phyloP scores from a whole-genome alignment of 345 rosid genomes.

The Heritiera littoralis region DNA sequence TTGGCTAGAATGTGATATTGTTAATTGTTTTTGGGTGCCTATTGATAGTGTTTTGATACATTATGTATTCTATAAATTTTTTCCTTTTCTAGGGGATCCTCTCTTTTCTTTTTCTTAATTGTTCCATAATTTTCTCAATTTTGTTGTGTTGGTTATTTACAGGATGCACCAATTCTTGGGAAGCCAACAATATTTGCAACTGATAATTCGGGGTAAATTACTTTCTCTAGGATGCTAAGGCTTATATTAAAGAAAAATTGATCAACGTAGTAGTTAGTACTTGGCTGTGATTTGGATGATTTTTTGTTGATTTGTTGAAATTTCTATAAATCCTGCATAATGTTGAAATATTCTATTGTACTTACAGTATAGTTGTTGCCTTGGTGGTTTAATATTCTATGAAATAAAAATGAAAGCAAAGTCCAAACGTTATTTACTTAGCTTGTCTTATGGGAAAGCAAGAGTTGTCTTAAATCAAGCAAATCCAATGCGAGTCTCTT shows the following conservation, averaged over 20 bases:
- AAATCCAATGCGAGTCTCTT: background rate
- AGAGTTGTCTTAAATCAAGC: background rate
- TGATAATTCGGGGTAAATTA: slow-evolving; percentile 62
- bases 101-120: background rate
- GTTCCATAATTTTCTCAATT: slow-evolving; percentile 6
- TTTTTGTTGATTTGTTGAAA: slow-evolving; percentile 1
- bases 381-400: background rate
- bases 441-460: background rate
- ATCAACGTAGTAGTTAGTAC: background rate
- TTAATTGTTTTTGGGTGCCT: background rate
- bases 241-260: background rate
- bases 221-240: slow-evolving; percentile 23
- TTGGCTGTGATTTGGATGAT: background rate
- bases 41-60: background rate
- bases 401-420: background rate
- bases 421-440: background rate
- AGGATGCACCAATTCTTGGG: slow-evolving; percentile 93
- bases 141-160: slow-evolving; percentile 29
- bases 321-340: background rate
- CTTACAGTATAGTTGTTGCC: background rate
- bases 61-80: background rate
- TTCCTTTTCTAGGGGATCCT: background rate
- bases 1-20: background rate
- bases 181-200: slow-evolving; percentile 66
- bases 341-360: background rate